Conservation (phyloP, 257 asterid genomes). For the Solanum ossicruentum region DNA sequence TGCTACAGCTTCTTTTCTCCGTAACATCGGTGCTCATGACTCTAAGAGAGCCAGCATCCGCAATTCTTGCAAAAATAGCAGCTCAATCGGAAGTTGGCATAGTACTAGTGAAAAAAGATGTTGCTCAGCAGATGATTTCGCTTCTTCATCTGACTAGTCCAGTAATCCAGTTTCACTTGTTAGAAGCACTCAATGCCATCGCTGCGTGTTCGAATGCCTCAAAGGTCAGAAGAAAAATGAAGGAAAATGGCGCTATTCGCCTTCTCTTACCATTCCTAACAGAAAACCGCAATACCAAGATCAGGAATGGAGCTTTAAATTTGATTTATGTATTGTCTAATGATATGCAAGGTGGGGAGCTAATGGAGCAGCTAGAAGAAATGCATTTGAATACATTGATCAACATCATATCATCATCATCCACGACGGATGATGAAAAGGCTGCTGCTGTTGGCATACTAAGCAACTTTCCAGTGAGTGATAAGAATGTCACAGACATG, state of each 20-base stretch:
- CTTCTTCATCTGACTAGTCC: slow-evolving; percentile 72
- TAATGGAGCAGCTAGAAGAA: slow-evolving; percentile 45
- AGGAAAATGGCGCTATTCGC: slow-evolving; percentile 55
- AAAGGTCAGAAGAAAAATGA: slow-evolving; percentile 53
- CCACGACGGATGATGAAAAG: slow-evolving; percentile 37
- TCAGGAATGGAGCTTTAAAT: slow-evolving; percentile 37
- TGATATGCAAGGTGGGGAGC: slow-evolving; percentile 27
- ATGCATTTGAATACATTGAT: slow-evolving; percentile 22
- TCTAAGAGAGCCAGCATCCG: slow-evolving; percentile 84
- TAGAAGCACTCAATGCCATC: slow-evolving; percentile 62
- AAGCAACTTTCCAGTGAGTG: slow-evolving; percentile 46
- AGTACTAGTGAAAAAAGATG: slow-evolving; percentile 39
- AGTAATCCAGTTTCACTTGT: slow-evolving; percentile 50
- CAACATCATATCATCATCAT: slow-evolving; percentile 21
- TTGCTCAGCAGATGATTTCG: slow-evolving; percentile 86
- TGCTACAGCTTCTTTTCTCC: slow-evolving; percentile 85
- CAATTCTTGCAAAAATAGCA: slow-evolving; percentile 70
- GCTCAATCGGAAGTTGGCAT: slow-evolving; percentile 44
- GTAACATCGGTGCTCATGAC: slow-evolving; percentile 83
- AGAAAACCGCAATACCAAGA: slow-evolving; percentile 24
- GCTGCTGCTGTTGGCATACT: slow-evolving; percentile 69
- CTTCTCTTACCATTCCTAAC: slow-evolving; percentile 52
- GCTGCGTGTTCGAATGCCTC: slow-evolving; percentile 39
- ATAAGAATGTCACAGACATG: slow-evolving; percentile 40
- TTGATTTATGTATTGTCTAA: slow-evolving; percentile 37